These are phyloP conservation scores for Pythium chondricola DNA, from an alignment of 352 stramenopile genomes.

Conservation along the genomic window DNA sequence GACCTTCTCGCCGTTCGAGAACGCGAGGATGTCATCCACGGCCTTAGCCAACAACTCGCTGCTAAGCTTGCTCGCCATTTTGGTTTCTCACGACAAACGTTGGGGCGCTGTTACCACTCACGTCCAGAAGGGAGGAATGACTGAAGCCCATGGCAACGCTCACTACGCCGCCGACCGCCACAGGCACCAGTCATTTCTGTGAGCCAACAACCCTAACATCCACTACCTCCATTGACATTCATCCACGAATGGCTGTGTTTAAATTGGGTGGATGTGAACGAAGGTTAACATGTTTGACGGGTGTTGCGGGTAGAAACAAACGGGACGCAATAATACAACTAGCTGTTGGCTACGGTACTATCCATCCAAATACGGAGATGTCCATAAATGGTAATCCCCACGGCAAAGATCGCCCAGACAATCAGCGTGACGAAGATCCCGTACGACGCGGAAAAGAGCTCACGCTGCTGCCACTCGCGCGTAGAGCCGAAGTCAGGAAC, in stretches of 20 bases:
- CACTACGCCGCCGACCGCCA: background rate
- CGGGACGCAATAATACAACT: too few species aligned
- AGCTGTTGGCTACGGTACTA: too few species aligned
- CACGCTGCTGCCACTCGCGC: slow-evolving; percentile 39
- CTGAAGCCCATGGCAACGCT: background rate
- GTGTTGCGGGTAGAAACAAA: too few species aligned
- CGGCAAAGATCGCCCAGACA: slow-evolving; percentile 37
- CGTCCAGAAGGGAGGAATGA: slow-evolving; percentile 78
- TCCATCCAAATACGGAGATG: too few species aligned
- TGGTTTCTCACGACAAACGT: slow-evolving; percentile 21
- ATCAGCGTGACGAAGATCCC: slow-evolving; percentile 35
- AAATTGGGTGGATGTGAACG: too few species aligned
- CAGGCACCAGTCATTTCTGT: slow-evolving; percentile 15
- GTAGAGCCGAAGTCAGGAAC: slow-evolving; percentile 28
- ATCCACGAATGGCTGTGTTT: slow-evolving; percentile 1
- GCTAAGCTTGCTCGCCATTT: slow-evolving; percentile 95
- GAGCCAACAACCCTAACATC: slow-evolving; percentile 15
- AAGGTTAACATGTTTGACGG: background rate
- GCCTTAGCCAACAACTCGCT: slow-evolving; percentile 94
- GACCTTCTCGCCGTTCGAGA: slow-evolving; percentile 92
- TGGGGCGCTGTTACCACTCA: slow-evolving; percentile 59
- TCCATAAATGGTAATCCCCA: slow-evolving; percentile 4
- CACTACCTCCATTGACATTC: slow-evolving; percentile 5
- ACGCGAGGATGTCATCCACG: slow-evolving; percentile 95
- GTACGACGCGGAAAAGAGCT: slow-evolving; percentile 38